Percentiles rank a stretch among this genome's conserved stretches.
These are phyloP conservation scores for Magnusiomyces sp. DNA, from an alignment of 1,139 yeast genomes.

Conservation along the genomic window DNA sequence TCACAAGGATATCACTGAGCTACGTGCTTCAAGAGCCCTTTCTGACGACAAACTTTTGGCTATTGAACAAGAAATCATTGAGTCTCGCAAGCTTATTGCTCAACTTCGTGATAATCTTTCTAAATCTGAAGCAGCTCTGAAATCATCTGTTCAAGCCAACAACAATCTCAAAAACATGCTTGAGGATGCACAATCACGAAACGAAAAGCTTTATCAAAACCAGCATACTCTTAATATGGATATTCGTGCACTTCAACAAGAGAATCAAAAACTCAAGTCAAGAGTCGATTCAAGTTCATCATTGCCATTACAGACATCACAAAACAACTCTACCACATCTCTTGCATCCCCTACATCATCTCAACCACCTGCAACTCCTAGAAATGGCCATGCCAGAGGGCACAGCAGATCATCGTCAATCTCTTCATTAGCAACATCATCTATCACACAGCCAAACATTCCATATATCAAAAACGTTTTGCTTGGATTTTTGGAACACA, in stretches of 20 bases:
- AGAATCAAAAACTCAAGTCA: constrained; percentile 8
- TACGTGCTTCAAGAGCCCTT: constrained; percentile 21
- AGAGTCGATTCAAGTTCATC: not conserved
- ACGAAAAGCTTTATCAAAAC: constrained; percentile 9
- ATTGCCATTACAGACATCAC: not conserved
- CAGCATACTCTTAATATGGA: constrained; percentile 12
- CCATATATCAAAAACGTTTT: constrained; percentile 83
- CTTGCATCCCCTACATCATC: constrained; percentile 1
- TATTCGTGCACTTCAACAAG: constrained; percentile 11
- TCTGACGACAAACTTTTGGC: constrained; percentile 23
- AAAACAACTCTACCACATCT: constrained; percentile 1
- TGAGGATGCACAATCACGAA: constrained; percentile 12
- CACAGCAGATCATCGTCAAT: constrained; percentile 5
- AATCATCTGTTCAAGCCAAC: constrained; percentile 9
- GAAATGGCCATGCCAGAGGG: not conserved
- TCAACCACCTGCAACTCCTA: not conserved
- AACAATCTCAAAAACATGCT: constrained; percentile 8
- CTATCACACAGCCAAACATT: constrained; percentile 34
- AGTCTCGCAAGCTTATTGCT: constrained; percentile 18
- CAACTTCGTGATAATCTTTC: constrained; percentile 23
- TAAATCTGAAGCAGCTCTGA: constrained; percentile 22
- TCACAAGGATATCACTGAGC: constrained; percentile 20
- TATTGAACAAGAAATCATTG: constrained; percentile 26
- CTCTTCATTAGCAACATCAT: not conserved
- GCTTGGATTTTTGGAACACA: constrained; percentile 81